A percentile compares a stretch with the other conserved stretches of the same genome.
phyloP scores from a whole-genome alignment of 805 yeast species.

The Zygotorulaspora danielsina region DNA sequence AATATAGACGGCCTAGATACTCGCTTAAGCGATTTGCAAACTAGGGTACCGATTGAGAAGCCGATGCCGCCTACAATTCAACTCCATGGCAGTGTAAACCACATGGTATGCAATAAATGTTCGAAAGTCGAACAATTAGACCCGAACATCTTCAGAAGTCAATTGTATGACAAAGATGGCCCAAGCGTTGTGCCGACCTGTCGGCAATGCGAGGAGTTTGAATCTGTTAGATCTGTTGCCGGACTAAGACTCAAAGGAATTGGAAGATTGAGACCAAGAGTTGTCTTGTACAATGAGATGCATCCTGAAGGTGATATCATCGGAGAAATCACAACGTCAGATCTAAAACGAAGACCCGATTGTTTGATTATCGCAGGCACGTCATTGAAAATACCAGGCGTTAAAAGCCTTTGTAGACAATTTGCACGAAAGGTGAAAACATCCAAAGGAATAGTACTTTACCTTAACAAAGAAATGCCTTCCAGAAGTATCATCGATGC shows the following conservation, averaged over 20 bases:
- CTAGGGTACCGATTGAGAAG: constrained; percentile 46
- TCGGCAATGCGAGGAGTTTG: constrained; percentile 58
- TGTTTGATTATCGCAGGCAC: constrained; percentile 81
- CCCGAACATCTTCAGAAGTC: constrained; percentile 45
- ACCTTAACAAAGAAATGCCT: constrained; percentile 59
- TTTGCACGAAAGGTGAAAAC: constrained; percentile 54
- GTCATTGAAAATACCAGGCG: constrained; percentile 76
- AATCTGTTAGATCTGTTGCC: constrained; percentile 50
- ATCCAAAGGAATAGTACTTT: constrained; percentile 54
- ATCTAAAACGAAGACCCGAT: constrained; percentile 64
- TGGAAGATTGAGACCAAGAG: constrained; percentile 61
- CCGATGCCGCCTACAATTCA: constrained; percentile 63
- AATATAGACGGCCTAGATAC: constrained; percentile 80
- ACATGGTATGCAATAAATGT: constrained; percentile 76
- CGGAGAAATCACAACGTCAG: constrained; percentile 67
- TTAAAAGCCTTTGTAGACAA: constrained; percentile 55
- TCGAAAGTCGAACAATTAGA: constrained; percentile 51
- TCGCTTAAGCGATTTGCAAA: constrained; percentile 46
- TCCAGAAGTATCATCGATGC: constrained; percentile 45
- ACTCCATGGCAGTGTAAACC: constrained; percentile 76
- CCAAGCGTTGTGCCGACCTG: constrained; percentile 48
- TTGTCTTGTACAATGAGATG: constrained; percentile 66
- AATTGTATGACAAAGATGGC: constrained; percentile 28
- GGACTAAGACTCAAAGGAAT: constrained; percentile 62
- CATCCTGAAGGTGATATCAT: constrained; percentile 88